A percentile compares a stretch with the other conserved stretches of the same genome.
phyloP scores from a whole-genome alignment of 2,329 filamentous ascomycete species.

The Calonectria leucothoes region DNA sequence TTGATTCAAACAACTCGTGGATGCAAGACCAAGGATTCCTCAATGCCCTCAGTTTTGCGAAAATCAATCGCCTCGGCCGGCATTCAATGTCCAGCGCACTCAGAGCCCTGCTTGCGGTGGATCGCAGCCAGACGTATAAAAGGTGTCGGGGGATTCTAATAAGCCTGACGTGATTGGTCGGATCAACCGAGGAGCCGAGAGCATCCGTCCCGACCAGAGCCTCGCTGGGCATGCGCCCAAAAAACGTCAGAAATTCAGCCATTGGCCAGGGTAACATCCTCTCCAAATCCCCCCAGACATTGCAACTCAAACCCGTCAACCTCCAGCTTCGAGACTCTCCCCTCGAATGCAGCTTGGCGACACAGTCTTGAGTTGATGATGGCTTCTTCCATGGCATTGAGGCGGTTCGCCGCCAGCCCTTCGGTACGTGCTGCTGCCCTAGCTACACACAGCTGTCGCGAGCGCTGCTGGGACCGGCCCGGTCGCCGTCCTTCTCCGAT shows the following conservation, averaged over 20 bases:
- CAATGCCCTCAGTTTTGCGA: background rate
- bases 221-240: conserved; percentile 34
- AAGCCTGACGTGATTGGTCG: conserved; percentile 47
- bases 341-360: conserved; percentile 48
- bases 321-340: conserved; percentile 33
- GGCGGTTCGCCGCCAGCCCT: conserved; percentile 67
- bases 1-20: too few relatives aligned
- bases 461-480: conserved; percentile 15
- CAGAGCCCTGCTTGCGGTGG: conserved; percentile 14
- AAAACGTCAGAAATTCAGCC: conserved; percentile 40
- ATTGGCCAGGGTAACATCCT: conserved; percentile 31
- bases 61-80: conserved; percentile 21
- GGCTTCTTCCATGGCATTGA: conserved; percentile 74
- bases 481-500: conserved; percentile 13
- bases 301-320: conserved; percentile 42
- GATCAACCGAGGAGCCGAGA: conserved; percentile 50
- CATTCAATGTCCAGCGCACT: conserved; percentile 25
- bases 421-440: conserved; percentile 58
- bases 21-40: background rate
- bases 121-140: background rate
- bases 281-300: conserved; percentile 28
- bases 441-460: background rate
- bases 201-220: conserved; percentile 41
- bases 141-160: conserved; percentile 39
- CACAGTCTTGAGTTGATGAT: conserved; percentile 53